These are phyloP conservation scores for Gaultheria prostrata DNA, from an alignment of 148 eudicot species.

Conservation along the genomic window DNA sequence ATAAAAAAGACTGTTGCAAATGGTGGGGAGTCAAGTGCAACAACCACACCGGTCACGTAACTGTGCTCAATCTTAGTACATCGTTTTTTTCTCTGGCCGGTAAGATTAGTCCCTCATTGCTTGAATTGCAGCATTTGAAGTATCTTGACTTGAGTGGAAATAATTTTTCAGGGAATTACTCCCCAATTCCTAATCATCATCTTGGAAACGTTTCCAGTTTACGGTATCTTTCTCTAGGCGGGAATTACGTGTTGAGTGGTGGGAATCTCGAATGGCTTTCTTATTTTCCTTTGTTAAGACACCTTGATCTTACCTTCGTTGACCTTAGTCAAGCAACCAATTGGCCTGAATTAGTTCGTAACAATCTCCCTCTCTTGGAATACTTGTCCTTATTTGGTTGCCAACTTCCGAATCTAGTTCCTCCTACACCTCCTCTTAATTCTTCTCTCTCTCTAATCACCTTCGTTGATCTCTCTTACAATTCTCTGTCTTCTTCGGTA, in stretches of 20 bases:
- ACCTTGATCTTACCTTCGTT: not conserved
- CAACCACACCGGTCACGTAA: not conserved
- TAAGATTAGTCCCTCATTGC: not conserved
- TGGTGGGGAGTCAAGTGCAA: not conserved
- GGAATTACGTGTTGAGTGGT: not conserved
- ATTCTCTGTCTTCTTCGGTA: conserved; percentile 12
- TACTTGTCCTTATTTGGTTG: not conserved
- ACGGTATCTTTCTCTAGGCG: not conserved
- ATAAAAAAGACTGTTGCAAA: not conserved
- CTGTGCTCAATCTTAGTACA: not conserved
- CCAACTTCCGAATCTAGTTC: not conserved
- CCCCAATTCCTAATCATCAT: not conserved
- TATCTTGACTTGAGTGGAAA: not conserved
- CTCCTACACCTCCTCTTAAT: not conserved
- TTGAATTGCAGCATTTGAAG: not conserved
- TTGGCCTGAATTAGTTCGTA: not conserved
- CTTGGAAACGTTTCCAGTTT: not conserved
- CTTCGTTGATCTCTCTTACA: not conserved
- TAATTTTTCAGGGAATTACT: not conserved
- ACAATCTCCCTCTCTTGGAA: not conserved
- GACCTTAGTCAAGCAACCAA: not conserved
- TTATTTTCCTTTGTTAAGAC: not conserved
- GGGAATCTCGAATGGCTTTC: not conserved
- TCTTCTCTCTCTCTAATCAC: not conserved
- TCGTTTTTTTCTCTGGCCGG: not conserved